phyloP scores from a whole-genome alignment of 2,329 filamentous ascomycete genomes.

The Annulohypoxylon truncatum region DNA sequence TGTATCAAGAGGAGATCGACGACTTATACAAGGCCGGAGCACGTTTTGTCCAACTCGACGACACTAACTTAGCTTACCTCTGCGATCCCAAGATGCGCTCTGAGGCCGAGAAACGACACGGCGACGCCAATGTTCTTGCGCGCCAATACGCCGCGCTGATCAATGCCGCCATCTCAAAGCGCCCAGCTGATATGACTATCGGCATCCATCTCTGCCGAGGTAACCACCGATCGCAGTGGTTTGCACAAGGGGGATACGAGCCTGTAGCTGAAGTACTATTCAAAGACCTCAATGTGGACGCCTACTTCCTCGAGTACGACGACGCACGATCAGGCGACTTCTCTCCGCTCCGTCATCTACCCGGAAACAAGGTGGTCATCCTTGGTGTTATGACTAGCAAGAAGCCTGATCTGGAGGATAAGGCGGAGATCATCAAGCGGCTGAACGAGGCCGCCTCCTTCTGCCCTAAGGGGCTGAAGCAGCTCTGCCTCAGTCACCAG shows the following conservation, averaged over 20 bases:
- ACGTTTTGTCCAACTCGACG: constrained; percentile 68
- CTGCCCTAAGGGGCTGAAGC: constrained; percentile 64
- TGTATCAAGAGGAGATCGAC: constrained; percentile 66
- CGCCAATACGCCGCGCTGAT: constrained; percentile 65
- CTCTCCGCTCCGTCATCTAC: constrained; percentile 64
- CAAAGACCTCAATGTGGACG: constrained; percentile 66
- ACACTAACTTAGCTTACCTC: constrained; percentile 70
- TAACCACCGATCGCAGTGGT: constrained; percentile 68
- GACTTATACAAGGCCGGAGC: constrained; percentile 64
- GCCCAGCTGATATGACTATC: constrained; percentile 65
- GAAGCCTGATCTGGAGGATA: constrained; percentile 67
- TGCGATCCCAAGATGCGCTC: constrained; percentile 67
- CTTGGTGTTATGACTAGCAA: constrained; percentile 67
- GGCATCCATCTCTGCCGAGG: constrained; percentile 68
- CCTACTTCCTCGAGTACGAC: constrained; percentile 70
- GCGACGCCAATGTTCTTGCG: constrained; percentile 61
- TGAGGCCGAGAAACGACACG: constrained; percentile 63
- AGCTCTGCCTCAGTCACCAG: constrained; percentile 68
- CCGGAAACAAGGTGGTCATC: constrained; percentile 65
- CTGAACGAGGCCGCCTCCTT: constrained; percentile 59
- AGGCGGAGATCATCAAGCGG: constrained; percentile 53
- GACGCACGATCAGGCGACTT: constrained; percentile 68
- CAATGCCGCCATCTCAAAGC: constrained; percentile 64
- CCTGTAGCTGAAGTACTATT: constrained; percentile 68
- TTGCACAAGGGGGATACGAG: constrained; percentile 68